Evolutionary conservation across 1,284 basidiomycete genomes (phyloP).

Genomic region (Ceratobasidium sp.): DNA sequence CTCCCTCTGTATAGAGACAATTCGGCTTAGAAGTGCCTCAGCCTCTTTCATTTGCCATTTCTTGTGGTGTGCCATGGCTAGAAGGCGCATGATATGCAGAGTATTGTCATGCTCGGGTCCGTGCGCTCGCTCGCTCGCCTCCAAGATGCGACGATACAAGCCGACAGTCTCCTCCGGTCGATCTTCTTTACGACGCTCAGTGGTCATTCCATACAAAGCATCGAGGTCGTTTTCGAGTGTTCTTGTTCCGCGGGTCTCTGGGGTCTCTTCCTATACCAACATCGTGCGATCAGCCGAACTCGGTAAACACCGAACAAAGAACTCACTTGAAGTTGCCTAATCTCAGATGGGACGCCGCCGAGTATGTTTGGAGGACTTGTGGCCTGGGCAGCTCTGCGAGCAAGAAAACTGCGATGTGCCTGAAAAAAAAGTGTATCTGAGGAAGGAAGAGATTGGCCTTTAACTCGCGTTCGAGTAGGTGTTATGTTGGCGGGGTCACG

Average conservation of each 20-base stretch:
- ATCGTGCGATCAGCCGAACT: conserved; percentile 14
- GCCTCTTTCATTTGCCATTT: neutral
- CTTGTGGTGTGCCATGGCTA: neutral
- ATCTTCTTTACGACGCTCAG: too few relatives aligned
- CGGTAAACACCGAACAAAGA: neutral
- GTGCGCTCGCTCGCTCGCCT: neutral
- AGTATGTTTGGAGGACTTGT: conserved; percentile 25
- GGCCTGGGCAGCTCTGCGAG: conserved; percentile 32
- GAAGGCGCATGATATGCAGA: neutral
- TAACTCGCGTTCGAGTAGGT: conserved; percentile 31
- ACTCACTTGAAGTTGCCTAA: conserved; percentile 28
- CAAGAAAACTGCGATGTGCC: conserved; percentile 33
- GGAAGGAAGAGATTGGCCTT: conserved; percentile 9
- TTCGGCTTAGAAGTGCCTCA: neutral
- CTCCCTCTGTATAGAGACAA: neutral
- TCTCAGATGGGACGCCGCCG: conserved; percentile 16
- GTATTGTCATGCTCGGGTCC: neutral
- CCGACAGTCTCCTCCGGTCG: neutral
- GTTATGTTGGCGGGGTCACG: conserved; percentile 38
- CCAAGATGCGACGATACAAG: neutral
- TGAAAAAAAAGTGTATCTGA: conserved; percentile 4
- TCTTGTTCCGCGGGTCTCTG: conserved; percentile 11
- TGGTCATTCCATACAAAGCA: too few relatives aligned
- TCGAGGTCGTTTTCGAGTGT: too few relatives aligned
- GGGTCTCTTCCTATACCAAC: conserved; percentile 36